phyloP scores from a whole-genome alignment of 2,329 filamentous ascomycete species.

The Fusarium buxicola region DNA sequence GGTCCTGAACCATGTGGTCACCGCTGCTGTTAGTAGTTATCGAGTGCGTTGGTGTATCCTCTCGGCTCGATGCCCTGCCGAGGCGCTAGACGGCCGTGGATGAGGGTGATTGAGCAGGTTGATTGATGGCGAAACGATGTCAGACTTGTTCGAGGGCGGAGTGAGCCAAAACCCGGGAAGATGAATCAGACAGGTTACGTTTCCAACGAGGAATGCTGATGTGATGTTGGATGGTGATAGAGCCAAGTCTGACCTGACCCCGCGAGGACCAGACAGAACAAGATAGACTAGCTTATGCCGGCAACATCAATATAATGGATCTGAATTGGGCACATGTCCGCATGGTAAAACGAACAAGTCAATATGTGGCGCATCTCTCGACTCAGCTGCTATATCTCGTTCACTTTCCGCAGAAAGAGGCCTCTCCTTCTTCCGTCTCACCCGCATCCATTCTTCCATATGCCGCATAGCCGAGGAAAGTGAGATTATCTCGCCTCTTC shows the following conservation, averaged over 20 bases:
- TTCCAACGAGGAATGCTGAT: slow-evolving; percentile 1
- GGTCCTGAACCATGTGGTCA: background rate
- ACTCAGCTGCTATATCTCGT: background rate
- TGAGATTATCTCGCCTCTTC: background rate
- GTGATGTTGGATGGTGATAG: slow-evolving; percentile 18
- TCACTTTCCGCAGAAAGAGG: no score
- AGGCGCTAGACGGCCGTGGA: background rate
- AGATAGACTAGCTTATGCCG: background rate
- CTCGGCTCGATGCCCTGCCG: background rate
- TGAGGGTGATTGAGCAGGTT: slow-evolving; percentile 41
- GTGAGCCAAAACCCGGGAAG: background rate
- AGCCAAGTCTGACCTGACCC: slow-evolving; percentile 9
- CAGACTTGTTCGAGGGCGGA: background rate
- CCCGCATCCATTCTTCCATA: slow-evolving; percentile 12
- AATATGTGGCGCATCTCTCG: background rate
- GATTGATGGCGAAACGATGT: background rate
- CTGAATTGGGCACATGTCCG: background rate
- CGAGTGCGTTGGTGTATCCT: background rate
- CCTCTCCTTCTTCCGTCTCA: slow-evolving; percentile 28
- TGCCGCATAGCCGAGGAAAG: slow-evolving; percentile 31
- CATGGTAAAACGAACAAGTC: background rate
- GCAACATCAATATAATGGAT: slow-evolving; percentile 1
- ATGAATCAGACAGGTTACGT: background rate
- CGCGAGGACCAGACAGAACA: background rate
- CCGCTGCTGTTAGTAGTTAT: background rate